Evolutionary conservation across 192 early-diverging fungal genomes (phyloP).

Genomic region (Cladochytrium replicatum): DNA sequence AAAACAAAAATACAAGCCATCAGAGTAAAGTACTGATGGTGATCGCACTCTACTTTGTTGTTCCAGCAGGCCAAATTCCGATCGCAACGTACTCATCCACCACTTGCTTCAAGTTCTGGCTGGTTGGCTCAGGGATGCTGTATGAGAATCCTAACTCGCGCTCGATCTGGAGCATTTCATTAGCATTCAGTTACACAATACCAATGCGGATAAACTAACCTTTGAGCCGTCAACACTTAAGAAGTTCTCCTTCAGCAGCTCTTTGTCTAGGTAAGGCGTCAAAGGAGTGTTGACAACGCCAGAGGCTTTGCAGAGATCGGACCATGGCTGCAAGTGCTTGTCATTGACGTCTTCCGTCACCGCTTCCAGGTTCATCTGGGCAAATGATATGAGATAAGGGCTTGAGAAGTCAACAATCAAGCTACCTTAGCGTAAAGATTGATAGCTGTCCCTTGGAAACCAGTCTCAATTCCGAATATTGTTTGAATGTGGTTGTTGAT

Average conservation of each 20-base stretch:
- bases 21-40: too few species aligned
- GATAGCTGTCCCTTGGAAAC: slow-evolving; percentile 69
- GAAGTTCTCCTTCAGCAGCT: slow-evolving; percentile 78
- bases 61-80: slow-evolving; percentile 73
- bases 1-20: too few species aligned
- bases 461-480: slow-evolving; percentile 76
- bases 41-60: slow-evolving; percentile 31
- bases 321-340: slow-evolving; percentile 88
- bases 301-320: slow-evolving; percentile 62
- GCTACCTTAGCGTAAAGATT: slow-evolving; percentile 69
- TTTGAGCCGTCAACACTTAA: slow-evolving; percentile 74
- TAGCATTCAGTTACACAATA: neutral
- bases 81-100: slow-evolving; percentile 71
- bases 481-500: slow-evolving; percentile 58
- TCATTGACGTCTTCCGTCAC: slow-evolving; percentile 92
- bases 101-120: slow-evolving; percentile 55
- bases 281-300: slow-evolving; percentile 71
- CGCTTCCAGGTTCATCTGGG: slow-evolving; percentile 67
- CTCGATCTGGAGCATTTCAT: slow-evolving; percentile 42
- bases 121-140: slow-evolving; percentile 51
- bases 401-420: slow-evolving; percentile 3
- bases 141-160: slow-evolving; percentile 60
- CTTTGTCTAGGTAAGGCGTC: slow-evolving; percentile 88
- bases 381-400: neutral
- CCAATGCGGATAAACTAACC: slow-evolving; percentile 15